Evolutionary conservation across 2,329 filamentous ascomycete genomes (phyloP), one percentile per base, ranked within the genome.

Genomic region (Pseudophaeomoniella oleicola): DNA sequence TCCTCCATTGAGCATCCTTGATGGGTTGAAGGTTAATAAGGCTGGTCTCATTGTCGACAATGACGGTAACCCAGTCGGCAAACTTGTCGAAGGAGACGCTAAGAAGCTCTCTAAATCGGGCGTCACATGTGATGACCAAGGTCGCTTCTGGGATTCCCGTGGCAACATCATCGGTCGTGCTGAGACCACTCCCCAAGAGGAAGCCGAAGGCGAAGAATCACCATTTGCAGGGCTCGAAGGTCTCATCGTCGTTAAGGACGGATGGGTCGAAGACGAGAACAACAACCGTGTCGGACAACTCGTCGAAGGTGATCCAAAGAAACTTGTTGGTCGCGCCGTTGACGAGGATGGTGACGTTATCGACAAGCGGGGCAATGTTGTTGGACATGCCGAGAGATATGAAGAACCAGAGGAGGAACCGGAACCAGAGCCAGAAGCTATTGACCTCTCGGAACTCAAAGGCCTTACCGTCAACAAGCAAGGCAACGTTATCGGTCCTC

Each of bases 91-190:
- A 42, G 78, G 75, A 43, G 71, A 76, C 13, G 67, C 75, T 40
- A 77, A 76, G 59, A 78, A 77, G 54, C 61, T 75, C 45, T 48
- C 56, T 33, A 57, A 56, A 33, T 43, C 55, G 14, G 60, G 59
- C 6, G 49, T 45, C 14, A 45, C 48, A 12, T 52, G 58, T 16
- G 76, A 79, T 44, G 67, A 66, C 40, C 63, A 76, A 54, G 75
- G 75, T 14, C 75, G 78, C 47, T 71, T 79, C 38, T 63, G 77
- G 49, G 74, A 77, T 51, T 72, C 67, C 51, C 67, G 72, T 32
- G 74, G 75, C 32, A 74, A 75, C 31, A 63, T 79, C 43, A 66
- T 79, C 42, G 75, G 75, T 30, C 69, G 69, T 43, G 71, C 75
- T 42, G 62, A 71, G 42, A 54, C 58, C 0, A 46, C 60, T 3